Base-by-base conservation (phyloP, 2,329 filamentous ascomycete genomes). In the Claviceps capensis region DNA sequence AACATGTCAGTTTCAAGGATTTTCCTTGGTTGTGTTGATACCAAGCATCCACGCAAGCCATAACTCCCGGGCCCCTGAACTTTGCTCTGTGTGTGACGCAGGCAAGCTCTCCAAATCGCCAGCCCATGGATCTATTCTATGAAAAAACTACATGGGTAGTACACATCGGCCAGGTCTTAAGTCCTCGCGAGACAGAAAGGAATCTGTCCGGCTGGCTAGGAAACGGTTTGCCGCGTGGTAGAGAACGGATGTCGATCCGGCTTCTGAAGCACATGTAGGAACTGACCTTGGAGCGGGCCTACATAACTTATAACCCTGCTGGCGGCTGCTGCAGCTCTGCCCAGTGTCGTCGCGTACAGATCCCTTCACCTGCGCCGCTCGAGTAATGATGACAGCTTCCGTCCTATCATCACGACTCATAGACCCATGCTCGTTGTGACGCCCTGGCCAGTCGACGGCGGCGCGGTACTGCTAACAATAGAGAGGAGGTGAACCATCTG, bases 391-490 rank as follows among this genome's bases (percentile, higher is more conserved):
- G 42, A 34, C 43, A 30, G 48, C 48, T 50, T 8, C 16, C 42
- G 16, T 48, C 46, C 42, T 19, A 34, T 49, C 41, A 22, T 30
- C 49, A 23, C 52, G 9, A 26, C 26, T 41, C 16, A 34, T n/a
- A 30, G 49, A 52, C 50, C 47, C 50, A 54, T 49, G 52, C 47
- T 48, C 43, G 41, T 40, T 54, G 38, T 55, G 54, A 42, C 52
- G 55, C 55, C 54, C 49, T 47, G 47, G 52, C 38, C 50, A 34
- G 40, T 55, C 47, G 26, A 47, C 48, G 49, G 51, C 42, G 47
- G 51, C 42, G 51, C 57, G 50, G 50, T 47, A 49, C 52, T 47
- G n/a, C 49, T 30, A 14, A 51, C 48, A 51, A 53, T 52, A 52
- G 47, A 44, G n/a, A 42, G 23, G 14, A 22, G 42, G 50, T 48